A percentile compares a stretch with the other conserved stretches of the same genome.
These are phyloP conservation scores for Ceriops decandra DNA, from an alignment of 345 rosid genomes.

Conservation along the genomic window DNA sequence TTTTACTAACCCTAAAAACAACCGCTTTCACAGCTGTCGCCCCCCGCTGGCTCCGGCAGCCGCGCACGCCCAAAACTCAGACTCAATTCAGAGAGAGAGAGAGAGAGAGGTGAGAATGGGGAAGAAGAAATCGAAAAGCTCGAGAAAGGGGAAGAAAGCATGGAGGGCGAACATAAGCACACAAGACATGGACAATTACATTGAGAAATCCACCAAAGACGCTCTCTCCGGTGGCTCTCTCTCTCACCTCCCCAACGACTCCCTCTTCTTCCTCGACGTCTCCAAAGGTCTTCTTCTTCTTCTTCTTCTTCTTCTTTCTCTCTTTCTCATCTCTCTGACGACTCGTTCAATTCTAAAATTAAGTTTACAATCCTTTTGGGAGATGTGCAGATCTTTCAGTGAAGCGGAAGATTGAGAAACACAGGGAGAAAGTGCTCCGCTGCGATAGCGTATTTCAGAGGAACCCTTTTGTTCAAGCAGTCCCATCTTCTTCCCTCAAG, in stretches of 20 bases:
- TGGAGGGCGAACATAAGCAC: conserved; percentile 97
- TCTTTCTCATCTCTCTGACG: no score
- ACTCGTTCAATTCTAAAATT: not conserved
- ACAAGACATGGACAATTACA: conserved; percentile 66
- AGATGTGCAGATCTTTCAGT: conserved; percentile 55
- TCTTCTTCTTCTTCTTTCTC: no score
- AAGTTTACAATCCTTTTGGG: not conserved
- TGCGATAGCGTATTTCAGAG: conserved; percentile 62
- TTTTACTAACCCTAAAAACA: no score
- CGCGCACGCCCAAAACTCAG: not conserved
- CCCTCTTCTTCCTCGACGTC: conserved; percentile 71
- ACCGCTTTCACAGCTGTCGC: no score
- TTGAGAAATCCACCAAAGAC: conserved; percentile 70
- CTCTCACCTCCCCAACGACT: conserved; percentile 53
- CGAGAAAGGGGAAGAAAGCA: conserved; percentile 91
- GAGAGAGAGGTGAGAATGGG: conserved; percentile 23
- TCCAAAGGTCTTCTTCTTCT: conserved; percentile 43
- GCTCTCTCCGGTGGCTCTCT: conserved; percentile 87
- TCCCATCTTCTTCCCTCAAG: conserved; percentile 62
- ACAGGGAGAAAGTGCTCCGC: conserved; percentile 60
- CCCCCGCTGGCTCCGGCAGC: not conserved
- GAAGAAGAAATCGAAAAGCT: conserved; percentile 69
- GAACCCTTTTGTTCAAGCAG: conserved; percentile 67
- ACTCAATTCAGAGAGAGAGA: not conserved
- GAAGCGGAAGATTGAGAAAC: conserved; percentile 78